Percentiles rank a stretch among this genome's conserved stretches.
Evolutionary conservation across 768 basidiomycete genomes (phyloP).

Genomic region (Collybia sordida): DNA sequence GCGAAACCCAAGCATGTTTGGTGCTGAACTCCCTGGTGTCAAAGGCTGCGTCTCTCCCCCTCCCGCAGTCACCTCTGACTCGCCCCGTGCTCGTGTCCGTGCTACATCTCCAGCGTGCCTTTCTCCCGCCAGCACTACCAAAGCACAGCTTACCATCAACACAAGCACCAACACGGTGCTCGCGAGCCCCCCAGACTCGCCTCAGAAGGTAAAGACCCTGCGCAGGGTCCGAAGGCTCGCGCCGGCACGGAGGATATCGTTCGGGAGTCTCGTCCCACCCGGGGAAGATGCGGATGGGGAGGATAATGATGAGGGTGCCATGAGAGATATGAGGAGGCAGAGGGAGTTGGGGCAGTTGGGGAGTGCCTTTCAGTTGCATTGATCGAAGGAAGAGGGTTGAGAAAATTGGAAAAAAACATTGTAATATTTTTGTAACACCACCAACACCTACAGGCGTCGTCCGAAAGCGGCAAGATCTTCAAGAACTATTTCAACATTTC

Average conservation of each 20-base stretch:
- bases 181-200: constrained; percentile 8
- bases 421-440: constrained; percentile 10
- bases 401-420: background rate
- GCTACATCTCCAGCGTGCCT: constrained; percentile 12
- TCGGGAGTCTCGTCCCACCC: constrained; percentile 48
- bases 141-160: background rate
- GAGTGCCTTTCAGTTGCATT: constrained; percentile 73
- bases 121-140: background rate
- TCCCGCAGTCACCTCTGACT: constrained; percentile 12
- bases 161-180: constrained; percentile 10
- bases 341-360: constrained; percentile 41
- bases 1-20: constrained; percentile 67
- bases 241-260: constrained; percentile 62
- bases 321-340: constrained; percentile 9
- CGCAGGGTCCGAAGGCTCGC: constrained; percentile 48
- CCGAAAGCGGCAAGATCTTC: background rate
- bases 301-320: constrained; percentile 25
- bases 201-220: constrained; percentile 41
- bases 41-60: constrained; percentile 6
- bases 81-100: constrained; percentile 3
- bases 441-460: background rate
- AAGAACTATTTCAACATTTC: no score
- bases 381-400: constrained; percentile 11
- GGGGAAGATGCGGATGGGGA: constrained; percentile 37
- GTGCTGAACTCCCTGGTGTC: constrained; percentile 54